Evolutionary conservation across 352 stramenopile species (phyloP), one percentile per base, ranked within the genome.

Genomic region (Phytophthora hybrid): DNA sequence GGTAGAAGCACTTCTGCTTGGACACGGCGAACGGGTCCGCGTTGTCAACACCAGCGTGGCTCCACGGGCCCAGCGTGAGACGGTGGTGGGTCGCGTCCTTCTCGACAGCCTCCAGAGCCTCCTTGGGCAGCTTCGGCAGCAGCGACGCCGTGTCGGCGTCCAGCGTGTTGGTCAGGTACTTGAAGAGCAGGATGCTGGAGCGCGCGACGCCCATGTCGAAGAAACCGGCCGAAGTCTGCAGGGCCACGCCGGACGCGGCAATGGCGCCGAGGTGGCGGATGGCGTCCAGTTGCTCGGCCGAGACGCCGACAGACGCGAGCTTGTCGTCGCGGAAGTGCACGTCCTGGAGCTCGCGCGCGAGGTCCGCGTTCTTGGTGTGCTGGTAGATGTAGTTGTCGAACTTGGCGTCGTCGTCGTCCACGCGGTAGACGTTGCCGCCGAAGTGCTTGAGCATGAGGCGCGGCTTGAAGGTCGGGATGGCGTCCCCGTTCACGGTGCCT

Each of bases 391-490:
- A 88, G 49, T 83, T 76, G 44, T 82, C 68, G 61, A 94, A 82
- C 71, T 93, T 90, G 7, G 81, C 79, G 11, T 82, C 73, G 70
- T 92, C 80, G 41, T 90, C 78, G 63, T 95, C 82, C 62, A 95
- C 89, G n/a, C 78, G 78, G 76, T 93, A 93, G n/a, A 95, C 82
- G 66, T 90, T 87, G 23, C 89, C 89, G 57, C 89, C 89, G 75
- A 95, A 95, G 71, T 93, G 79, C 56, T 92, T 93, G 75, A 95
- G 90, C 89, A 95, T 95, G 16, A 94, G 74, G 14, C 89, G 83
- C 46, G 87, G 77, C 75, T 93, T 93, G 54, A 95, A 79, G 34
- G 83, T 83, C 13, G 89, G 89, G 71, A 95, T 93, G 11, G 78
- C 66, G 63, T 83, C 74, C 89, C 89, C n/a, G n/a, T n/a, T n/a